A percentile compares a stretch with the other conserved stretches of the same genome.
Evolutionary conservation across 1,284 basidiomycete species (phyloP).

Genomic region (Moesziomyces parantarcticus): DNA sequence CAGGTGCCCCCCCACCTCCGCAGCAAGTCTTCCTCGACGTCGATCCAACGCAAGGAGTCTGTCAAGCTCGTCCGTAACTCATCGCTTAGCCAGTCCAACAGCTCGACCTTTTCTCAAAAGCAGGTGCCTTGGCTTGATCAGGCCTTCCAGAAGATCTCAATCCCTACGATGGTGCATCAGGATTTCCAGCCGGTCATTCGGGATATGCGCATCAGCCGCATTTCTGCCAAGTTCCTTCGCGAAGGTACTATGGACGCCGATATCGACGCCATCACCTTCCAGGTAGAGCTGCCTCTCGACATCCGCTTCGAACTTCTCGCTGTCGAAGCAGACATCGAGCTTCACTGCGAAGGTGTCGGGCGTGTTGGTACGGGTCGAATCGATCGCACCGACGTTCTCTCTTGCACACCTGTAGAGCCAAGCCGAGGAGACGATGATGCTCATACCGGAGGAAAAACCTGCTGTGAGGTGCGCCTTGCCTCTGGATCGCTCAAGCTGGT

Average conservation of each 20-base stretch:
- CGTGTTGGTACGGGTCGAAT: conserved; percentile 46
- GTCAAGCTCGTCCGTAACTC: conserved; percentile 10
- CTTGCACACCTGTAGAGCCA: conserved; percentile 12
- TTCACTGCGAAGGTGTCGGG: conserved; percentile 48
- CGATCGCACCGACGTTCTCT: conserved; percentile 25
- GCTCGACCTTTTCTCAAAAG: conserved; percentile 22
- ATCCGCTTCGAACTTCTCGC: conserved; percentile 40
- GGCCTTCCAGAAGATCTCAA: conserved; percentile 47
- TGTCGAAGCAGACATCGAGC: conserved; percentile 47
- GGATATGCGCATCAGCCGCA: conserved; percentile 24
- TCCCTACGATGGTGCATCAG: conserved; percentile 25
- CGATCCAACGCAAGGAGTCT: conserved; percentile 8
- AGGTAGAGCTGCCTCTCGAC: conserved; percentile 47
- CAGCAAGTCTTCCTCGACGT: conserved; percentile 21
- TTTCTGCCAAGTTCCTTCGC: conserved; percentile 37
- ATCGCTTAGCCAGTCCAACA: conserved; percentile 17
- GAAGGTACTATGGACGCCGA: conserved; percentile 28
- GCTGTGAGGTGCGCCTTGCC: conserved; percentile 20
- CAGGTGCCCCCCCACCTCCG: conserved; percentile 28
- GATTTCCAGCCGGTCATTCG: conserved; percentile 20
- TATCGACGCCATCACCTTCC: conserved; percentile 42
- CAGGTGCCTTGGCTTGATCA: conserved; percentile 57
- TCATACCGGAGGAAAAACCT: background rate
- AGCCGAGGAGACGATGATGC: background rate
- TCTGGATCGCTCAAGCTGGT: conserved; percentile 30